Evolutionary conservation across 768 basidiomycete species (phyloP).

Genomic region (Mycena sanguinolenta): DNA sequence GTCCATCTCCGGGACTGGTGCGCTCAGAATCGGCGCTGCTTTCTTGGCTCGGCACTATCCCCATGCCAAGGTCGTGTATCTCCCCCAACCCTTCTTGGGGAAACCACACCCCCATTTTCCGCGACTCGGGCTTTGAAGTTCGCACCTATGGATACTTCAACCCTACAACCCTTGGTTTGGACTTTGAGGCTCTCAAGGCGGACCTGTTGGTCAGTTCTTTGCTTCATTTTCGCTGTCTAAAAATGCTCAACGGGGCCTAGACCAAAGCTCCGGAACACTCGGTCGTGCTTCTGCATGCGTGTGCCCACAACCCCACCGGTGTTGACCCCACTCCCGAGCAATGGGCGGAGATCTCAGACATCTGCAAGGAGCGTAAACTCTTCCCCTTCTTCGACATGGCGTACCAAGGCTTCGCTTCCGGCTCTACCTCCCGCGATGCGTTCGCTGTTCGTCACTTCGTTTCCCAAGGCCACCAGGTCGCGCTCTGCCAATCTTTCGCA

Average conservation of each 20-base stretch:
- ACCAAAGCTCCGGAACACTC: constrained; percentile 82
- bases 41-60: constrained; percentile 94
- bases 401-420: constrained; percentile 99
- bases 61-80: constrained; percentile 88
- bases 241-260: constrained; percentile 26
- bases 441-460: constrained; percentile 97
- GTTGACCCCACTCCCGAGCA: constrained; percentile 94
- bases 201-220: constrained; percentile 80
- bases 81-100: constrained; percentile 97
- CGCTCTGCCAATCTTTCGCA: constrained; percentile 95
- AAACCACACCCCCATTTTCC: constrained; percentile 94
- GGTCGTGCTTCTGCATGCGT: constrained; percentile 93
- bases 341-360: constrained; percentile 91
- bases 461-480: constrained; percentile 88
- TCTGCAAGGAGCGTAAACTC: constrained; percentile 89
- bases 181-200: constrained; percentile 90
- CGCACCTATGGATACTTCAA: constrained; percentile 95
- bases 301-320: constrained; percentile 99
- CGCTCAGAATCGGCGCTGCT: constrained; percentile 93
- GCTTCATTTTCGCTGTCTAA: background rate
- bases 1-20: constrained; percentile 97
- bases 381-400: constrained; percentile 99
- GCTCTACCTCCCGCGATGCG: constrained; percentile 90
- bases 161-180: constrained; percentile 91
- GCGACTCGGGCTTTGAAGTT: constrained; percentile 95